Evolutionary conservation across 352 stramenopile species (phyloP), one percentile per base, ranked within the genome.

Genomic region (Pythium aquatile): DNA sequence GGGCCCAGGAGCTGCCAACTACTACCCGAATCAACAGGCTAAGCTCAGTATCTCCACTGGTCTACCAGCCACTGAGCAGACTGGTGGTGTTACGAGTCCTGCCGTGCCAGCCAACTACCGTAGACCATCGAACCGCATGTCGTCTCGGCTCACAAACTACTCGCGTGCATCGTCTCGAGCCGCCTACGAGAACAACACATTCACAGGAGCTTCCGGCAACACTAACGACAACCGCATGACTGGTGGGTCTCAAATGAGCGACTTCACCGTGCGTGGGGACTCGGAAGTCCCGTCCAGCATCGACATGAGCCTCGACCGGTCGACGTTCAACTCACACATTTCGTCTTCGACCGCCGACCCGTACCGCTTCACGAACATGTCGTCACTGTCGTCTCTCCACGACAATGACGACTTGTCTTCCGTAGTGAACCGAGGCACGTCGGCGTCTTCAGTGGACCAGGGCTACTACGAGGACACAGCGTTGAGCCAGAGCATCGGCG

Each of bases 301-400:
- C 17, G 51, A 60, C 28, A 42, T 61, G 44, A 24, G 20, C 17
- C n/a, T 42, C 32, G 48, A 59, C 42, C 61, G 61, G 2, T 32
- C 46, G n/a, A 56, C 61, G 28, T 66, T 49, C 55, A 53, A 64
- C 56, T 69, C 63, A 54, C 63, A 53, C 20, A 46, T 66, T 28
- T 62, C 63, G 17, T 44, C 33, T 10, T 26, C 51, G 46, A 57
- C 46, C 8, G 54, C 29, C 37, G 67, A 73, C 17, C 68, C 69
- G 44, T 66, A 76, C 57, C 77, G 75, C 51, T 75, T 78, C 54
- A 83, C 77, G n/a, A 68, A 69, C 13, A 69, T 62, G 4, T 85
- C 77, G 10, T 82, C 77, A 2, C 68, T 68, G 2, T 56, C 65
- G 46, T 81, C 72, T 10, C 70, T 69, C 63, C 24, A 40, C 63